A percentile compares a stretch with the other conserved stretches of the same genome.
Conservation (phyloP, 345 rosid genomes). For the Tarenaya hassleriana region DNA sequence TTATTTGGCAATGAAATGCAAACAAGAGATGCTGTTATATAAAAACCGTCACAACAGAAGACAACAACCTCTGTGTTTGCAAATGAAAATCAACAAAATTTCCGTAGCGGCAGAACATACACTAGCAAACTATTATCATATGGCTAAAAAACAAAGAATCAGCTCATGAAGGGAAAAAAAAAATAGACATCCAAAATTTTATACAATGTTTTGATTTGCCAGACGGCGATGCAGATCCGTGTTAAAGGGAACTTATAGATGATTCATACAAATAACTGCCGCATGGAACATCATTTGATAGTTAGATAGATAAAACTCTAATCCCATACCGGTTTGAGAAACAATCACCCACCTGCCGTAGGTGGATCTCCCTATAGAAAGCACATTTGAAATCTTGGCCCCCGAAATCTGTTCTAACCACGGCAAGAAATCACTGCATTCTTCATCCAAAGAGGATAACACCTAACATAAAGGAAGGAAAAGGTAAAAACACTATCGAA, state of each 20-base stretch:
- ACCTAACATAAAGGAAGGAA: conserved; percentile 19
- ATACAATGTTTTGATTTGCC: not conserved
- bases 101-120: not conserved
- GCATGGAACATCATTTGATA: not conserved
- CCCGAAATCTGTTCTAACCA: conserved; percentile 74
- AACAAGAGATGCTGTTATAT: not conserved
- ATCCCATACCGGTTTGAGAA: not conserved
- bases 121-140: not conserved
- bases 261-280: not conserved
- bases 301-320: not conserved
- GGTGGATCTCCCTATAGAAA: conserved; percentile 64
- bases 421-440: conserved; percentile 54
- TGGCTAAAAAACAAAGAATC: not conserved
- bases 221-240: not conserved
- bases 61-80: conserved; percentile 1
- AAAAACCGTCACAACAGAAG: conserved; percentile 5
- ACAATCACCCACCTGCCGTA: conserved; percentile 49
- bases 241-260: not conserved
- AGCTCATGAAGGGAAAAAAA: conserved; percentile 2
- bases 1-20: not conserved
- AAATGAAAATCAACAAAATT: conserved; percentile 2
- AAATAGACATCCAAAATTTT: not conserved
- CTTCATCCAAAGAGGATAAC: conserved; percentile 32
- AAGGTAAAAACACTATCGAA: not conserved
- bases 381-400: conserved; percentile 42